Percentiles rank a stretch among this genome's conserved stretches.
Conservation (phyloP, 78 protist species). For the Cavenderia fasciculata region DNA sequence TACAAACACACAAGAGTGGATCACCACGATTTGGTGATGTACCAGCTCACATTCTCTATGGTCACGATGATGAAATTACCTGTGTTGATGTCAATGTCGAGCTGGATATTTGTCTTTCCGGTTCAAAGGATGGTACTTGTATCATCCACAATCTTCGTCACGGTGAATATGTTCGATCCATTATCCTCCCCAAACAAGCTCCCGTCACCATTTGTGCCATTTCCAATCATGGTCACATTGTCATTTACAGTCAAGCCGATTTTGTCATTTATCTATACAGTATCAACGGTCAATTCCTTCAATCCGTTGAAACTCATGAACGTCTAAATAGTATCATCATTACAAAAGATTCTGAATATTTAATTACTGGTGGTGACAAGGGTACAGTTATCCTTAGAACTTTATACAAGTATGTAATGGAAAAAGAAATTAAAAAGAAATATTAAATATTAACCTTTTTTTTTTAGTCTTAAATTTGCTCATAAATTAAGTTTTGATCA, state of each 20-base stretch:
- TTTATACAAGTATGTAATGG: conserved; percentile 35
- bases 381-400: conserved; percentile 52
- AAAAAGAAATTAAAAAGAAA: no score
- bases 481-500: conserved; percentile 39
- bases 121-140: conserved; percentile 84
- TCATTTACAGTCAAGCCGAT: conserved; percentile 63
- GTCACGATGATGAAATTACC: conserved; percentile 92
- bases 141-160: conserved; percentile 46
- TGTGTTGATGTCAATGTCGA: conserved; percentile 84
- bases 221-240: conserved; percentile 67
- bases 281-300: conserved; percentile 79
- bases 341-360: conserved; percentile 57
- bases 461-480: conserved; percentile 20
- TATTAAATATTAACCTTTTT: no score
- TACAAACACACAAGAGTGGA: conserved; percentile 43
- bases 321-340: conserved; percentile 47
- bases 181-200: conserved; percentile 37
- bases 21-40: conserved; percentile 42
- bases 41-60: conserved; percentile 59
- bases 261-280: conserved; percentile 58
- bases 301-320: conserved; percentile 57
- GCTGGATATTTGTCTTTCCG: conserved; percentile 85
- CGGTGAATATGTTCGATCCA: conserved; percentile 70
- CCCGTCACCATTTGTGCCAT: conserved; percentile 28
- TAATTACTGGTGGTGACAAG: conserved; percentile 79